These are phyloP conservation scores for Omphalotus guepiniiformis DNA, from an alignment of 768 basidiomycete genomes.

Conservation along the genomic window DNA sequence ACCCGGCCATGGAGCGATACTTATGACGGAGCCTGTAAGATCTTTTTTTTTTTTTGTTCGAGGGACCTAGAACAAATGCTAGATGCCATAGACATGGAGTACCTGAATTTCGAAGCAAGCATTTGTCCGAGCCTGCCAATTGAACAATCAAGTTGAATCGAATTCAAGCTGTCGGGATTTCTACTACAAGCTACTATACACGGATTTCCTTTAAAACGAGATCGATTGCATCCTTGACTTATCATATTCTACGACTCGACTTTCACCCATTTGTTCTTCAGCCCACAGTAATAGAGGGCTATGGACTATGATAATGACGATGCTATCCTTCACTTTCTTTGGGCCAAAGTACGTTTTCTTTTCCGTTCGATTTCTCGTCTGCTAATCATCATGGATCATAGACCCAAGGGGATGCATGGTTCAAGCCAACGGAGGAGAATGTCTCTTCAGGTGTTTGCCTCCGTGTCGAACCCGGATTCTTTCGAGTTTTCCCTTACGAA, in stretches of 20 bases:
- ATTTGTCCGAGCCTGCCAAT: slow-evolving; percentile 1
- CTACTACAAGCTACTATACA: too few relatives aligned
- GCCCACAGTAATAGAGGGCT: slow-evolving; percentile 16
- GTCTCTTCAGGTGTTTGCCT: slow-evolving; percentile 76
- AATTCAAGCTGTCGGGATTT: too few relatives aligned
- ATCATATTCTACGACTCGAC: slow-evolving; percentile 9
- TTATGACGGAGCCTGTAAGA: not conserved
- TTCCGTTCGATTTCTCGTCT: slow-evolving; percentile 5
- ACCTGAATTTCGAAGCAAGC: slow-evolving; percentile 2
- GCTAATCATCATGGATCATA: slow-evolving; percentile 18
- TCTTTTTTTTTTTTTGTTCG: not conserved
- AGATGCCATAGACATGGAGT: not conserved
- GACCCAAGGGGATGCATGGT: slow-evolving; percentile 84
- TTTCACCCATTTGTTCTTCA: slow-evolving; percentile 8
- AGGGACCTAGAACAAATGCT: not conserved
- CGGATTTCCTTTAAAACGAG: not conserved
- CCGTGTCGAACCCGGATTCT: slow-evolving; percentile 57
- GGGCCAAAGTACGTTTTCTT: slow-evolving; percentile 54
- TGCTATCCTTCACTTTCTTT: slow-evolving; percentile 76
- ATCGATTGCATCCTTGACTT: not conserved
- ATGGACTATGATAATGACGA: slow-evolving; percentile 84
- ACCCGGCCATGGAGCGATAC: not conserved
- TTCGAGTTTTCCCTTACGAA: slow-evolving; percentile 83
- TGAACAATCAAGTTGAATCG: too few relatives aligned
- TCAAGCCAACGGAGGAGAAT: slow-evolving; percentile 82